phyloP scores from a whole-genome alignment of 352 stramenopile genomes.

The Phytophthora crassamura region DNA sequence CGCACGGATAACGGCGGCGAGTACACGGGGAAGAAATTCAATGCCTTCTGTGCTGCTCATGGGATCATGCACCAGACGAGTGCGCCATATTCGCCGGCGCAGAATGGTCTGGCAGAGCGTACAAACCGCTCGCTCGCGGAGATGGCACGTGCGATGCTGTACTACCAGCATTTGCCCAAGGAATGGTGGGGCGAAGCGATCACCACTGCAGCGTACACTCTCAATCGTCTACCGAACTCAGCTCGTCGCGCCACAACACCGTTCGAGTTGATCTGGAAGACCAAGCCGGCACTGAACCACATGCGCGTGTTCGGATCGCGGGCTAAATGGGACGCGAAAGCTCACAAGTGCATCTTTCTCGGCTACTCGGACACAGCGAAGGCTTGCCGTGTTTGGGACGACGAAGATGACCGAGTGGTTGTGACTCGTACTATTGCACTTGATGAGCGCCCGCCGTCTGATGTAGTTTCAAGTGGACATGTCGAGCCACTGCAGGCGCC shows the following conservation, averaged over 20 bases:
- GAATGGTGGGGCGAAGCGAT: constrained; percentile 28
- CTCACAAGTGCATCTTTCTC: constrained; percentile 23
- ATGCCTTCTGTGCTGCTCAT: constrained; percentile 1
- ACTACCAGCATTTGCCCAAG: constrained; percentile 14
- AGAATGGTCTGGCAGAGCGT: constrained; percentile 25
- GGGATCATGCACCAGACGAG: constrained; percentile 19
- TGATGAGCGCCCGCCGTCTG: background rate
- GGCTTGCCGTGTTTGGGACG: constrained; percentile 13
- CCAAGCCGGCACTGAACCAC: constrained; percentile 19
- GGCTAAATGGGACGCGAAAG: constrained; percentile 25
- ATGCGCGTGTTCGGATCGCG: constrained; percentile 29
- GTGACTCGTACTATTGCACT: constrained; percentile 6
- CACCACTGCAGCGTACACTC: constrained; percentile 21
- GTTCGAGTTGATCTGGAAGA: constrained; percentile 14
- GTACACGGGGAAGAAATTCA: constrained; percentile 22
- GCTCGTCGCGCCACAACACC: constrained; percentile 11
- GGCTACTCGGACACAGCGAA: constrained; percentile 19
- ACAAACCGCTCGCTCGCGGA: constrained; percentile 23
- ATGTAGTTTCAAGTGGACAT: background rate
- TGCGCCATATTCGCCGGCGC: constrained; percentile 18
- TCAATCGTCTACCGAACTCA: constrained; percentile 24
- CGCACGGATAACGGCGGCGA: constrained; percentile 32
- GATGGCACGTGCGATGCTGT: constrained; percentile 21
- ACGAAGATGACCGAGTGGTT: constrained; percentile 8
- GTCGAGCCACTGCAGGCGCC: background rate